These are phyloP conservation scores for Amauroascus verrucosus DNA, from an alignment of 2,329 filamentous ascomycete species.

Conservation along the genomic window DNA sequence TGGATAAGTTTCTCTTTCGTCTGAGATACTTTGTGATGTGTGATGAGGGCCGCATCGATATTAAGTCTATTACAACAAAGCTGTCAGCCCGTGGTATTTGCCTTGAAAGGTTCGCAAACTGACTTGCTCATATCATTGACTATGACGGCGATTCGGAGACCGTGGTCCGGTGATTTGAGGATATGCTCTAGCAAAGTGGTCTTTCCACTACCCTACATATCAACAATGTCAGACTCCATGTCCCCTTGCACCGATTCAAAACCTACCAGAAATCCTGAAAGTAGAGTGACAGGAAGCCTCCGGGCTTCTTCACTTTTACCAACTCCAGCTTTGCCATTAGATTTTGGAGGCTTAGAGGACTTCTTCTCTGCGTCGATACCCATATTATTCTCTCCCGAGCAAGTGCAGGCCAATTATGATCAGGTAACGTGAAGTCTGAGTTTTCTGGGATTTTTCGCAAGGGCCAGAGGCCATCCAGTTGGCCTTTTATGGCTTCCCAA, in stretches of 20 bases:
- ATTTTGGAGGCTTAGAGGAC: neutral
- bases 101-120: constrained; percentile 15
- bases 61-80: constrained; percentile 42
- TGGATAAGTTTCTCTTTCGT: constrained; percentile 56
- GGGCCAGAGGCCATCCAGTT: neutral
- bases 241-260: neutral
- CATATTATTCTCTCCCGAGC: neutral
- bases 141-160: constrained; percentile 58
- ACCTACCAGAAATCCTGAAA: constrained; percentile 49
- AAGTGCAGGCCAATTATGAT: neutral
- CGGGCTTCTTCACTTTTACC: constrained; percentile 19
- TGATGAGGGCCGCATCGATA: constrained; percentile 46
- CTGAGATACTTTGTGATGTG: constrained; percentile 36
- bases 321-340: neutral
- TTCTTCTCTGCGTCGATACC: neutral
- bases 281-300: constrained; percentile 47
- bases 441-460: neutral
- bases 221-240: neutral
- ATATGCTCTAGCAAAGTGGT: constrained; percentile 62
- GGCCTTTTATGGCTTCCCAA: neutral
- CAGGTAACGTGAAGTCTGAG: neutral
- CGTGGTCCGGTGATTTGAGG: constrained; percentile 53
- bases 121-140: constrained; percentile 61
- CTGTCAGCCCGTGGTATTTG: constrained; percentile 4
- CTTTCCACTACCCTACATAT: constrained; percentile 53